These are phyloP conservation scores for Aspergillus novoparasiticus DNA, from an alignment of 2,329 filamentous ascomycete genomes.

Conservation along the genomic window DNA sequence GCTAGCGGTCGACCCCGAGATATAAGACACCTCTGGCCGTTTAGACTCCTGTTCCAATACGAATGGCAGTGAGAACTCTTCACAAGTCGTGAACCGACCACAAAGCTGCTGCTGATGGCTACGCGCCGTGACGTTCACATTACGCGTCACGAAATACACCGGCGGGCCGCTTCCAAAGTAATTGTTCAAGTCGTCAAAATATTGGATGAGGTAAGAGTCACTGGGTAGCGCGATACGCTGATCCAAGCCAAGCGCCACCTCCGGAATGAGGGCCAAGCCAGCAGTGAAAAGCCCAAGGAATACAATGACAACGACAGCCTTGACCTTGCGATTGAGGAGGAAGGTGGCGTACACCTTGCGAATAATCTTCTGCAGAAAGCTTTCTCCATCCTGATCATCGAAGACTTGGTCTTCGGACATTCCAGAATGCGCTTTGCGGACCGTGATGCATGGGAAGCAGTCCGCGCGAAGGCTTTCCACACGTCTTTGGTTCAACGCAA, in stretches of 20 bases:
- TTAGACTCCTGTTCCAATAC: slow-evolving; percentile 94
- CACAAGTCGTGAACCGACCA: slow-evolving; percentile 86
- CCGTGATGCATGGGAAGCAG: slow-evolving; percentile 84
- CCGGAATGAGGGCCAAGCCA: slow-evolving; percentile 79
- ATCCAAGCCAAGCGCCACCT: slow-evolving; percentile 84
- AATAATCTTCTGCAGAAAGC: slow-evolving; percentile 81
- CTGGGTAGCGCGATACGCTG: slow-evolving; percentile 92
- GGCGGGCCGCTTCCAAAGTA: slow-evolving; percentile 92
- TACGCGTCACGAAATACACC: slow-evolving; percentile 90
- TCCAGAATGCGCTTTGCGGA: slow-evolving; percentile 70
- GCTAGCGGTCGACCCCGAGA: slow-evolving; percentile 83
- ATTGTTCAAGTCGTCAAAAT: slow-evolving; percentile 92
- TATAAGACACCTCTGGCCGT: slow-evolving; percentile 81
- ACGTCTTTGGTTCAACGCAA: slow-evolving; percentile 86
- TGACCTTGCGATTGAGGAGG: slow-evolving; percentile 78
- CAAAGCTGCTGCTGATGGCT: slow-evolving; percentile 82
- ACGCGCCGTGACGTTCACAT: slow-evolving; percentile 76
- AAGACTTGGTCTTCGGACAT: slow-evolving; percentile 68
- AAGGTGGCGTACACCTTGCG: slow-evolving; percentile 84
- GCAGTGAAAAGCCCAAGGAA: slow-evolving; percentile 89
- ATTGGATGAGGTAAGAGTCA: slow-evolving; percentile 91
- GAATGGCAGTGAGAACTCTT: slow-evolving; percentile 80
- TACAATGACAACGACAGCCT: slow-evolving; percentile 72
- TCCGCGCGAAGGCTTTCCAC: slow-evolving; percentile 88
- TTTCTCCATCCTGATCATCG: slow-evolving; percentile 76